These are phyloP conservation scores for Trypanosoma congolense DNA, from an alignment of 208 protist genomes.

Conservation along the genomic window DNA sequence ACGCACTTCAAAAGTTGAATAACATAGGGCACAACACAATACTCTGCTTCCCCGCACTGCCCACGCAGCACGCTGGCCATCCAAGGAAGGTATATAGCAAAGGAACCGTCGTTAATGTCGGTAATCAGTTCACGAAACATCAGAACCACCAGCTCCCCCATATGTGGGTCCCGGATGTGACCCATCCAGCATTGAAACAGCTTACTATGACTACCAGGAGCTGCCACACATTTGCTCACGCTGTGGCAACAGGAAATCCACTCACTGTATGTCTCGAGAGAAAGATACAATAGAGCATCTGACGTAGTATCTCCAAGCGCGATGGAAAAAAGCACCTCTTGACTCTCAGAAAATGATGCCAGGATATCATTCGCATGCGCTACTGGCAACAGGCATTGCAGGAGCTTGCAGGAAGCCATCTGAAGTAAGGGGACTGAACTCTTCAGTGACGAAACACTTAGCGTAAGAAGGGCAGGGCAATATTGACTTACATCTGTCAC, in stretches of 20 bases:
- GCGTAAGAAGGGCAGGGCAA: too few species aligned
- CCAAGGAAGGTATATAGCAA: too few species aligned
- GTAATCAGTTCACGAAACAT: conserved; percentile 31
- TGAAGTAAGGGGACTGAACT: too few species aligned
- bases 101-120: conserved; percentile 5
- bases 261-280: neutral
- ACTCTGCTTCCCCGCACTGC: neutral
- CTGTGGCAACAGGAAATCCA: conserved; percentile 16
- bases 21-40: neutral
- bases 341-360: too few species aligned
- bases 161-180: conserved; percentile 59
- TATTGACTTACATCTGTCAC: too few species aligned
- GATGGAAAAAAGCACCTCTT: too few species aligned
- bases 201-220: conserved; percentile 9
- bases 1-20: neutral
- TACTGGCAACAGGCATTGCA: too few species aligned
- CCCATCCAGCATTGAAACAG: conserved; percentile 53
- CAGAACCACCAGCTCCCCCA: conserved; percentile 40
- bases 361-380: too few species aligned
- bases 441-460: too few species aligned
- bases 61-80: neutral
- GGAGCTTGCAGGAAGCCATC: too few species aligned
- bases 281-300: neutral
- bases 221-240: conserved; percentile 13
- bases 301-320: neutral